Base-by-base conservation (phyloP, 768 basidiomycete species). In the Hydnomerulius pinastri region DNA sequence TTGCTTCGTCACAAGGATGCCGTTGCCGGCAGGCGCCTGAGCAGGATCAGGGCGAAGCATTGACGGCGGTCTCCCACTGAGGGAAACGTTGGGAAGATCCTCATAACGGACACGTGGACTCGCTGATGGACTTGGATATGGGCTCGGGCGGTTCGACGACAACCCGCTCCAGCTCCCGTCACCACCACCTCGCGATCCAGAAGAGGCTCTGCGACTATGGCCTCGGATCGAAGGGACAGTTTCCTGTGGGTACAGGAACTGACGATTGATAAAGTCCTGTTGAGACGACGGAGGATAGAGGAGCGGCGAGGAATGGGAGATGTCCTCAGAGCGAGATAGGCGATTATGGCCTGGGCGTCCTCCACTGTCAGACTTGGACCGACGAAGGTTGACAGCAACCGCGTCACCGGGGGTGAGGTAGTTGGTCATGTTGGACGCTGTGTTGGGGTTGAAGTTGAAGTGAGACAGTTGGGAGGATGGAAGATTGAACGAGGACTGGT, bases 51-150 rank as follows among this genome's bases (percentile, higher is more conserved):
- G 55, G 20, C 55, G 64, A 33, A 68, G 60, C 51, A 66, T 51
- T 35, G 63, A 55, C 13, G 57, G 43, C 36, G 42, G 35, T 30
- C 67, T 55, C 17, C 60, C 52, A 20, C 62, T 21, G 37, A 68
- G 68, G 3, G 62, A 6, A 17, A 66, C 62, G 32, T 44, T 65
- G 38, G 74, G 72, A n/a, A 86, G 72, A 25, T 84, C 79, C 4
- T 72, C 68, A 59, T 82, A 78, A 6, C 73, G 67, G 2, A 75
- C 73, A 21, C 79, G 72, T 20, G 87, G 87, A 46, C 80, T 82
- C 4, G 83, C 85, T 30, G 81, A 81, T 15, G 87, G 86, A 38
- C 78, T 81, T 0, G 86, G 86, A 62, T 85, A 90, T 3, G 83
- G 88, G 43, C 76, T 82, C 2, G 79, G 68, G 2, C 85, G 73